phyloP scores from a whole-genome alignment of 1,139 yeast genomes.

The Kodamaea anthophila region DNA sequence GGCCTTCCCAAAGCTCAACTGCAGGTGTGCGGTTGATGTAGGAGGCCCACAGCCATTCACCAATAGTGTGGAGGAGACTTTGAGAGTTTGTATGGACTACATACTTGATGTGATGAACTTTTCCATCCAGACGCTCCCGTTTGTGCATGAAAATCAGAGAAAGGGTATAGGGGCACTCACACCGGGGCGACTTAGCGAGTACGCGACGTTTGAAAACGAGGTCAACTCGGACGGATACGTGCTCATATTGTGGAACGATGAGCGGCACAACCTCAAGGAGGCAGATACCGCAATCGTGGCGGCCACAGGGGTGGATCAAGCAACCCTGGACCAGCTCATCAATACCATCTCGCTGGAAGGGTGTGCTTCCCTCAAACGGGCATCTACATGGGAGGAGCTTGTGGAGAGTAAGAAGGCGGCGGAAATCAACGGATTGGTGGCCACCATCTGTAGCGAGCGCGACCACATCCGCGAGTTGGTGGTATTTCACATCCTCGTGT shows the following conservation, averaged over 20 bases:
- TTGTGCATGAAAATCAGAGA: conserved; percentile 21
- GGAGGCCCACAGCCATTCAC: conserved; percentile 9
- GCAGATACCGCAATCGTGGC: conserved; percentile 39
- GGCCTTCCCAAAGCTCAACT: conserved; percentile 62
- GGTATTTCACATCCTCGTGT: conserved; percentile 36
- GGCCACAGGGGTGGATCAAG: conserved; percentile 23
- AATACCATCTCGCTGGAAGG: conserved; percentile 30
- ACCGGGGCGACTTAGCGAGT: conserved; percentile 22
- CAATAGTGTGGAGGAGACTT: conserved; percentile 21
- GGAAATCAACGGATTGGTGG: conserved; percentile 48
- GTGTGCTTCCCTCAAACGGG: conserved; percentile 21
- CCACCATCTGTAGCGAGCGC: conserved; percentile 43
- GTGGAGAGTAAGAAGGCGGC: conserved; percentile 26
- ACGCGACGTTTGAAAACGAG: conserved; percentile 27
- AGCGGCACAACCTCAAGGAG: conserved; percentile 51
- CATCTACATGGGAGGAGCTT: conserved; percentile 15
- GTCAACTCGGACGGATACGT: conserved; percentile 29
- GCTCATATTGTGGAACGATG: conserved; percentile 68
- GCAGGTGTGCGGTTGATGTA: conserved; percentile 29
- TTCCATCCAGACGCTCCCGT: conserved; percentile 31
- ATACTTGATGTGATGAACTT: conserved; percentile 41
- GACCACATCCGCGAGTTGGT: conserved; percentile 46
- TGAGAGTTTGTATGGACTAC: conserved; percentile 39
- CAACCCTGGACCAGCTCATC: conserved; percentile 29
- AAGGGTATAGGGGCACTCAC: conserved; percentile 16